Base-by-base conservation (phyloP, 2,329 filamentous ascomycete genomes). In the Aspergillus glaucus region DNA sequence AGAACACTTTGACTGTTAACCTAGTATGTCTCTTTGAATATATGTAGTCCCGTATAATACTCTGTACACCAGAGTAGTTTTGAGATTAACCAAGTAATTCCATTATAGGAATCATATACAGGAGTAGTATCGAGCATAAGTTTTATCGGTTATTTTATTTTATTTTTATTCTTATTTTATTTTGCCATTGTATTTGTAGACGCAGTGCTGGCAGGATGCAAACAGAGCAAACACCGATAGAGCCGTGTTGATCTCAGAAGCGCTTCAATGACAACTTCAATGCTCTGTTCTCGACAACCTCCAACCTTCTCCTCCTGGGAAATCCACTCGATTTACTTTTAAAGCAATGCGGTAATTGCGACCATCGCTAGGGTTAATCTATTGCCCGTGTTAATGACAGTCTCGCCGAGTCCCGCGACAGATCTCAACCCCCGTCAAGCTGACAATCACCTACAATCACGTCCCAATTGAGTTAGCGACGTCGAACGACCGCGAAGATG, bases 401-500 rank as follows among this genome's bases (percentile, higher is more conserved):
- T 44, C 15, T 12, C 41, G n/a, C 19, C 22, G 44, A 49, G 22
- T 47, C n/a, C 30, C 40, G 37, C 44, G 22, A 44, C 44, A 43
- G 10, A 50, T 26, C 10, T 37, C 15, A 6, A 14, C 28, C 9
- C 19, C 49, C 40, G 50, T 43, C 37, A 43, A 39, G 42, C 36
- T 42, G 41, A 21, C 51, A 47, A 12, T 30, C 26, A 12, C 4
- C 26, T 30, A 12, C 26, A 30, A 30, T 30, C 26, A 30, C 26
- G 26, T 39, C 52, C 52, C 43, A 53, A 45, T 40, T 40, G 41
- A 43, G 15, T 17, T 43, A 14, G 22, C 24, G 41, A 40, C 24
- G 9, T 26, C 41, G 24, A 28, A 43, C 7, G 19, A 26, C 22
- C 47, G 56, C 51, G 45, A 62, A 52, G 22, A 98, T 98, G 93